These are phyloP conservation scores for Pterocarpus macrocarpus DNA, from an alignment of 306 rosid genomes.

Conservation along the genomic window DNA sequence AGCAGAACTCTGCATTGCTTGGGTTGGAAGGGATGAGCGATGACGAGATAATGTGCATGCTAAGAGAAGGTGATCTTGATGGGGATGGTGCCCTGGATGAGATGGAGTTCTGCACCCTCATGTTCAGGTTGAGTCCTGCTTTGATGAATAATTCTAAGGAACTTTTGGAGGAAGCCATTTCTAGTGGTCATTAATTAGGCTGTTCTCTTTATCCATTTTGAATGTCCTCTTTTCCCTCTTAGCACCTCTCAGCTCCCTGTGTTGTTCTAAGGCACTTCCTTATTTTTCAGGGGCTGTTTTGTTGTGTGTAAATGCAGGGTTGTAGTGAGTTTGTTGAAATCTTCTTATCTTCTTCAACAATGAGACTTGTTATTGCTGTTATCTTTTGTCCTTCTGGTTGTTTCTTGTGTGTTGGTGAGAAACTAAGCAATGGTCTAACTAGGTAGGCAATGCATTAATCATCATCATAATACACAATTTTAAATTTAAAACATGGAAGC, in stretches of 20 bases:
- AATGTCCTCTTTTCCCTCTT: background rate
- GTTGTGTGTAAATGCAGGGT: slow-evolving; percentile 29
- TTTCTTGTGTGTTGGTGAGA: slow-evolving; percentile 4
- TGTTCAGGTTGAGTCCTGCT: slow-evolving; percentile 86
- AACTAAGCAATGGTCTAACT: background rate
- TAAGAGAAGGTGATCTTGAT: slow-evolving; percentile 85
- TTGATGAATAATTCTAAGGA: slow-evolving; percentile 70
- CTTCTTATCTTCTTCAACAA: slow-evolving; percentile 29
- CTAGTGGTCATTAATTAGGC: slow-evolving; percentile 3
- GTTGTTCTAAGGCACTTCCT: slow-evolving; percentile 22
- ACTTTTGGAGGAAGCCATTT: slow-evolving; percentile 67
- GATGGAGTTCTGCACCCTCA: slow-evolving; percentile 87
- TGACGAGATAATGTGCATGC: slow-evolving; percentile 76
- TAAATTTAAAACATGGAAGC: background rate
- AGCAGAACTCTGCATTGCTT: slow-evolving; percentile 72
- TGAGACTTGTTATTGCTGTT: slow-evolving; percentile 12
- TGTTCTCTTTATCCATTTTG: background rate
- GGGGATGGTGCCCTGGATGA: slow-evolving; percentile 79
- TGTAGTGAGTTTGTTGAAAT: slow-evolving; percentile 31
- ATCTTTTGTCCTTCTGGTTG: background rate
- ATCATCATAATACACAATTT: background rate
- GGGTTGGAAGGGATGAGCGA: slow-evolving; percentile 78
- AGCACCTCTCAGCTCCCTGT: slow-evolving; percentile 13
- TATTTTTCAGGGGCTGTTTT: slow-evolving; percentile 18
- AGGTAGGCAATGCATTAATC: background rate